Percentiles rank a stretch among this genome's conserved stretches.
Conservation (phyloP, 2,329 filamentous ascomycete genomes). For the Apiospora sp. region DNA sequence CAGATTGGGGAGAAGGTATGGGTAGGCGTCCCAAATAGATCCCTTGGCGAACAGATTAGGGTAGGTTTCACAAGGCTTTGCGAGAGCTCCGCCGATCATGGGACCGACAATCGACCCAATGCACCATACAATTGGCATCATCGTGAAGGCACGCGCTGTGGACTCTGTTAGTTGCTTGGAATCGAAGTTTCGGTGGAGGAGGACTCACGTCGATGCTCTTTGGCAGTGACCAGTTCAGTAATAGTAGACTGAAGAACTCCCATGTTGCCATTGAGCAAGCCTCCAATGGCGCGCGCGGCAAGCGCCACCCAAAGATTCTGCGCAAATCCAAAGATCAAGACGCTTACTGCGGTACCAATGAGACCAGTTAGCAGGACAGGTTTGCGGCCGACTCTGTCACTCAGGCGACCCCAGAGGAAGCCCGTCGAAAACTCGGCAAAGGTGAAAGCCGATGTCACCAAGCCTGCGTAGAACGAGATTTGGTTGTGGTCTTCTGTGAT, state of each 20-base stretch:
- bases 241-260: conserved; percentile 95
- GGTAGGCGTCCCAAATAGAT: conserved; percentile 84
- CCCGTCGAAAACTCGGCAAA: conserved; percentile 94
- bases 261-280: conserved; percentile 93
- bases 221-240: conserved; percentile 89
- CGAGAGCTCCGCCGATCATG: conserved; percentile 87
- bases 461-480: conserved; percentile 91
- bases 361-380: conserved; percentile 91
- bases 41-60: conserved; percentile 75
- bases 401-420: conserved; percentile 91
- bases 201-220: conserved; percentile 85
- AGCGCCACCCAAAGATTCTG: conserved; percentile 83
- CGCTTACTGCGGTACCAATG: conserved; percentile 89
- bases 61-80: conserved; percentile 84
- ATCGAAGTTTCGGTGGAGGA: neutral
- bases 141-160: conserved; percentile 87
- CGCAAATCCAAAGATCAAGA: conserved; percentile 91
- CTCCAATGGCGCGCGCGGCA: conserved; percentile 86
- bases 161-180: conserved; percentile 38
- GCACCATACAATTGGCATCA: conserved; percentile 99
- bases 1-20: conserved; percentile 71
- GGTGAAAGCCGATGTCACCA: conserved; percentile 96
- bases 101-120: conserved; percentile 95
- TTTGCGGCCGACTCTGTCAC: conserved; percentile 91
- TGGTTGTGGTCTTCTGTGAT: conserved; percentile 80